Evolutionary conservation across 148 eudicot genomes (phyloP), one percentile per base, ranked within the genome.

Genomic region (Nepenthes mirabilis): DNA sequence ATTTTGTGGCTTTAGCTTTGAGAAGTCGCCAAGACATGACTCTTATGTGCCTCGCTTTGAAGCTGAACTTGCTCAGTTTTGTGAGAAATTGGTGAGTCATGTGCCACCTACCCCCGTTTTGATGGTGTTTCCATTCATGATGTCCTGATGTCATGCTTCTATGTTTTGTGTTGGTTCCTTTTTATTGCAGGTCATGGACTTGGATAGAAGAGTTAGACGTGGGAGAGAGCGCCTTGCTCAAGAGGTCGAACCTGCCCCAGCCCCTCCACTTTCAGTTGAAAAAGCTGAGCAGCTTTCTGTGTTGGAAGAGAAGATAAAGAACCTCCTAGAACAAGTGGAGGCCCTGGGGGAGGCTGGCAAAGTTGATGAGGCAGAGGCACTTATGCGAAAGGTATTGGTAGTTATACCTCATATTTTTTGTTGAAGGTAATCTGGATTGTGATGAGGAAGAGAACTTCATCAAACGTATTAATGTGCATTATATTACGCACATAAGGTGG

Each of bases 321-420:
- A 75, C 71, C 78, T 93, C 40, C 71, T 88, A 60, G 99, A 93
- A 67, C 95, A 89, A 73, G 99, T 84, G 57, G 96, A 88, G 75
- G 72, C 91, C 13, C 91, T 93, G 54, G 99, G 99, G 58, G 96
- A 93, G 84, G 95, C 73, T 69, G 99, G 95, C 33, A 93, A 88
- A 75, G 96, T 93, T 59, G 99, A 93, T 82, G 99, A 93, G 80
- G 99, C 96, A 70, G 99, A 93, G 75, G 99, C 99, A 57, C 91
- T 93, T 23, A 93, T 93, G 99, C 83, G 89, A 74, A 93, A 88
- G 96, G 99, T 93, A 59, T 49, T 64, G 61, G 32, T 9, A 23
- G 6, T 55, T 50, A 33, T 55, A 40, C 14, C 56, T 52, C 6
- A 13, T 52, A 2, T 52, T 52, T 52, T 11, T 12, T 23, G 5